Evolutionary conservation across 140 eudicot species (phyloP).

Genomic region (Cichorium intybus): DNA sequence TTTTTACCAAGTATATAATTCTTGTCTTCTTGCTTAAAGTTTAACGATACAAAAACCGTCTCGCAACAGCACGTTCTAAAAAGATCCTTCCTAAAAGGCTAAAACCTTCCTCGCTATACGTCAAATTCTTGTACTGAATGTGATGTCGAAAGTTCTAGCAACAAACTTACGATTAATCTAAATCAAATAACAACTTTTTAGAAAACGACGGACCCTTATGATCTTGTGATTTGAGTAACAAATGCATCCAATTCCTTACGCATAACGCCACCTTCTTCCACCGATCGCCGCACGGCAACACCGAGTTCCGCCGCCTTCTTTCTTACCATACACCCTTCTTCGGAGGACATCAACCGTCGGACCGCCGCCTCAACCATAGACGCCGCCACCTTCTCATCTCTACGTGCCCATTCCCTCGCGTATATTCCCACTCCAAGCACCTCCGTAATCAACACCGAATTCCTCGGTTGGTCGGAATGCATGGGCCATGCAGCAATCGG

Average conservation of each 20-base stretch:
- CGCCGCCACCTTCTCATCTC: constrained; percentile 31
- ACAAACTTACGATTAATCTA: background rate
- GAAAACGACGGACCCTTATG: background rate
- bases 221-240: constrained; percentile 33
- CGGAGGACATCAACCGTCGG: constrained; percentile 33
- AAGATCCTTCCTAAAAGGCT: too few relatives aligned
- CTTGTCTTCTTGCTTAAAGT: too few relatives aligned
- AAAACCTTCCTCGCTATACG: too few relatives aligned
- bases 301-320: constrained; percentile 38
- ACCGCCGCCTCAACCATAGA: constrained; percentile 22
- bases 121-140: too few relatives aligned
- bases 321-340: constrained; percentile 31
- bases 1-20: too few relatives aligned
- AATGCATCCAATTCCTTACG: constrained; percentile 39
- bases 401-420: constrained; percentile 27
- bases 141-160: background rate
- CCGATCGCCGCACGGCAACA: constrained; percentile 26
- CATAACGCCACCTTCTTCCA: constrained; percentile 40
- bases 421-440: constrained; percentile 32
- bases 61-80: too few relatives aligned
- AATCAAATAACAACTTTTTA: background rate
- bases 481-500: constrained; percentile 60
- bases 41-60: too few relatives aligned
- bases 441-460: constrained; percentile 34
- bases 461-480: constrained; percentile 60